Conservation (phyloP, 1,284 basidiomycete species). For the Flammula alnicola region DNA sequence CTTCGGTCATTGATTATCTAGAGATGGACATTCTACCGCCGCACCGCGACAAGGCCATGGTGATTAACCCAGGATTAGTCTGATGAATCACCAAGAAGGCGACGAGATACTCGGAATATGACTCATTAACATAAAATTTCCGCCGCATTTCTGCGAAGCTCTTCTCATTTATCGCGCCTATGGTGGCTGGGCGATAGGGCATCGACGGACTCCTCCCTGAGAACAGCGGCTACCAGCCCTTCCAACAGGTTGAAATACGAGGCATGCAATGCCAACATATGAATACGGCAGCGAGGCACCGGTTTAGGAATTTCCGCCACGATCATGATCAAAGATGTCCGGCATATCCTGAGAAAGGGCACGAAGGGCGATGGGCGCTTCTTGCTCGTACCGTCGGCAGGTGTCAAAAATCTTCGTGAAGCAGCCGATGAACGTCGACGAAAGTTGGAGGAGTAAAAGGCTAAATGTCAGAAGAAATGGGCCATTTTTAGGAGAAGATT, state of each 20-base stretch:
- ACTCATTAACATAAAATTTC: neutral
- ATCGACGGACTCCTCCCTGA: neutral
- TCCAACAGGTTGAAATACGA: neutral
- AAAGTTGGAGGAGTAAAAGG: neutral
- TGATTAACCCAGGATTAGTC: neutral
- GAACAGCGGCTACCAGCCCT: neutral
- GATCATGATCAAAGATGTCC: conserved; percentile 11
- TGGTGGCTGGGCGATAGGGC: conserved; percentile 2
- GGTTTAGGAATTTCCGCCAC: neutral
- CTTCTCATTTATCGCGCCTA: neutral
- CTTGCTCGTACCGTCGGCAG: conserved; percentile 4
- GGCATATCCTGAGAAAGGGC: neutral
- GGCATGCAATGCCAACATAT: no score
- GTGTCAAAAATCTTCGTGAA: neutral
- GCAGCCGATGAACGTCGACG: neutral
- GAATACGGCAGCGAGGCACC: neutral
- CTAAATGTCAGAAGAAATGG: neutral
- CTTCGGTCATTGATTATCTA: neutral
- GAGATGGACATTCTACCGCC: neutral
- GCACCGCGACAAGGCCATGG: neutral
- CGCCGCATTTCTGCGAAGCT: no score
- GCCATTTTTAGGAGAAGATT: no score
- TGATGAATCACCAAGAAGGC: neutral
- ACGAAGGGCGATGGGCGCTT: conserved; percentile 7
- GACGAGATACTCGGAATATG: conserved; percentile 6